Base-by-base conservation (phyloP, 768 basidiomycete species). In the Paxillus ammoniavirescens region DNA sequence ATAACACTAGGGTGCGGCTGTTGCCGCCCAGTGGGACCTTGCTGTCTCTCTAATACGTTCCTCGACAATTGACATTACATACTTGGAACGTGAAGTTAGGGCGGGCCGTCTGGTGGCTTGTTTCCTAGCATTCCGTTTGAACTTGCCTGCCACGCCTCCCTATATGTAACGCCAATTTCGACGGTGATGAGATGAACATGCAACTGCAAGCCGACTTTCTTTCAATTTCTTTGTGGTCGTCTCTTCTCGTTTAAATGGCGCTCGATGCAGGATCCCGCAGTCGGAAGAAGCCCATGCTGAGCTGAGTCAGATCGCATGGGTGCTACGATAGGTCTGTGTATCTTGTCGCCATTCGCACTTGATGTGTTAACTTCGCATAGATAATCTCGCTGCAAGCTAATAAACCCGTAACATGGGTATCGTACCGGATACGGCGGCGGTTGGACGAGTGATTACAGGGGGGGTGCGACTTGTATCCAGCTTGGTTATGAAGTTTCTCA, bases 151-250 rank as follows among this genome's bases (percentile, higher is more conserved):
- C 52, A 98, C 94, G 10, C 93, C 96, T 36, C 97, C 97, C 0
- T 98, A 99, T 74, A n/a, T n/a, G n/a, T n/a, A 98, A 99, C 65
- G 97, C 97, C 68, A 96, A 99, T 75, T 99, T 98, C 73, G 97
- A 98, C 66, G 97, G 96, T 61, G 97, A 98, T 65, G 97, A 99
- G 72, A 99, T 98, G 97, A 98, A 99, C 75, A 91, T 98, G 89
- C 97, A 98, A n/a, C n/a, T n/a, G 93, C 95, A 82, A 46, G 91
- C 86, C 15, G 17, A 30, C 33, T 17, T 6, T 21, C 21, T 21
- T 21, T 21, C 21, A 21, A 33, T 14, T 21, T 46, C 28, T 5
- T 23, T 50, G n/a, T 43, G 7, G 40, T 17, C 35, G 18, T 21
- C 21, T 14, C 18, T 60, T 42, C 54, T 43, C 45, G 60, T 50